Evolutionary conservation across 257 asterid genomes (phyloP).

Genomic region (Coffea canephora): DNA sequence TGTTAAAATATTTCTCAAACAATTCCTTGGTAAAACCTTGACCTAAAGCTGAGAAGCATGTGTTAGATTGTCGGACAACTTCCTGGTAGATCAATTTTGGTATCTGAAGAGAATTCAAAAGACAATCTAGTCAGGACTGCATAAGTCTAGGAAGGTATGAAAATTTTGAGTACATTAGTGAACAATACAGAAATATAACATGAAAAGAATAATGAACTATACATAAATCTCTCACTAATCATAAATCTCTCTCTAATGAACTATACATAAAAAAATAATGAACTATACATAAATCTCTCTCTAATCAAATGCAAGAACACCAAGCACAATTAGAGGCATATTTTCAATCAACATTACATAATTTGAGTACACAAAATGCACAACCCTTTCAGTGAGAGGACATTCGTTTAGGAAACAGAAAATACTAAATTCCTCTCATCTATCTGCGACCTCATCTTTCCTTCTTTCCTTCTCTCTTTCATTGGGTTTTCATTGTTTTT

Average conservation of each 20-base stretch:
- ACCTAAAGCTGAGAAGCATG: constrained; percentile 31
- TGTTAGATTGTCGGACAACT: constrained; percentile 33
- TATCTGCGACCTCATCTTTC: background rate
- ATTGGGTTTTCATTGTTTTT: background rate
- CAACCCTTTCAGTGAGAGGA: background rate
- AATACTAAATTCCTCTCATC: background rate
- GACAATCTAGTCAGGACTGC: constrained; percentile 16
- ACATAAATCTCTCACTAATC: background rate
- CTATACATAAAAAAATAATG: background rate
- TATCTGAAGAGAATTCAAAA: constrained; percentile 44
- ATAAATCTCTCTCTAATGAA: background rate
- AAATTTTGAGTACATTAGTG: background rate
- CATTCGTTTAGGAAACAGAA: background rate
- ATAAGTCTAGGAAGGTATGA: constrained; percentile 1
- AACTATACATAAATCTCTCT: background rate
- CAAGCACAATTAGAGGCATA: background rate
- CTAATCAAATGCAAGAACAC: background rate
- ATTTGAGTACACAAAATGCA: background rate
- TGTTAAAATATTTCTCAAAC: constrained; percentile 60
- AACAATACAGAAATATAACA: background rate
- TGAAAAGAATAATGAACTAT: background rate
- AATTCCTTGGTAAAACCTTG: constrained; percentile 40
- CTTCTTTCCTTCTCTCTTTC: background rate
- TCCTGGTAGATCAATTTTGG: constrained; percentile 86
- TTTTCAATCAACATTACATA: background rate